A percentile compares a stretch with the other conserved stretches of the same genome.
These are phyloP conservation scores for Aspergillus calidoustus DNA, from an alignment of 2,329 filamentous ascomycete genomes.

Conservation along the genomic window DNA sequence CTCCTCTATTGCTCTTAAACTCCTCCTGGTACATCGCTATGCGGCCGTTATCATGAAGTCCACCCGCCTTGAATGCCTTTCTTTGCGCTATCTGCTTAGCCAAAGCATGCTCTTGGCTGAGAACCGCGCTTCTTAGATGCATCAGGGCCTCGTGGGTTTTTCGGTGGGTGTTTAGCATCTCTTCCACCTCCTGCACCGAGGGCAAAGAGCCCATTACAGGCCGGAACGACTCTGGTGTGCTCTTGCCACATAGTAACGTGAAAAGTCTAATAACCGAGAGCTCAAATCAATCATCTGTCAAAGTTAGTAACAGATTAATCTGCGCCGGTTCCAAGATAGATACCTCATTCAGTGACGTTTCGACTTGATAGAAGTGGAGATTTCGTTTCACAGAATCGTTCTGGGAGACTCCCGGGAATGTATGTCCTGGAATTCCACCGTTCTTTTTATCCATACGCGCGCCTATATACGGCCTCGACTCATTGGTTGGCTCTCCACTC, in stretches of 20 bases:
- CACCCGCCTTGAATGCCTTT: conserved; percentile 40
- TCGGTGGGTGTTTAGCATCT: conserved; percentile 51
- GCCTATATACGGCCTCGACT: conserved; percentile 37
- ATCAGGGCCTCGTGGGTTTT: conserved; percentile 56
- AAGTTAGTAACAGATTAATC: conserved; percentile 22
- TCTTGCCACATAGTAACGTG: conserved; percentile 47
- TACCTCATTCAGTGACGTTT: conserved; percentile 54
- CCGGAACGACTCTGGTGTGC: conserved; percentile 51
- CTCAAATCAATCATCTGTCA: conserved; percentile 51
- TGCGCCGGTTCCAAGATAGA: conserved; percentile 23
- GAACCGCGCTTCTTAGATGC: conserved; percentile 64
- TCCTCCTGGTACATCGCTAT: conserved; percentile 48
- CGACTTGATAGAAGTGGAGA: conserved; percentile 65
- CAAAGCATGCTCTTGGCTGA: conserved; percentile 62
- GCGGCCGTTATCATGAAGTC: conserved; percentile 43
- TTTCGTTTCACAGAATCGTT: conserved; percentile 64
- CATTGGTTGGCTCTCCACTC: conserved; percentile 39
- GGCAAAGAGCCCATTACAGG: conserved; percentile 49
- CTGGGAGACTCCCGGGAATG: conserved; percentile 36
- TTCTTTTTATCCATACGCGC: conserved; percentile 43
- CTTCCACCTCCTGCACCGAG: conserved; percentile 50
- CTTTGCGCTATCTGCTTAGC: conserved; percentile 58
- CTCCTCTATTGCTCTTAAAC: conserved; percentile 55
- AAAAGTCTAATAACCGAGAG: conserved; percentile 50
- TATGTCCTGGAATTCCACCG: conserved; percentile 32